A percentile compares a stretch with the other conserved stretches of the same genome.
Conservation (phyloP, 192 early-diverging fungal genomes). For the Umbelopsis isabellina region DNA sequence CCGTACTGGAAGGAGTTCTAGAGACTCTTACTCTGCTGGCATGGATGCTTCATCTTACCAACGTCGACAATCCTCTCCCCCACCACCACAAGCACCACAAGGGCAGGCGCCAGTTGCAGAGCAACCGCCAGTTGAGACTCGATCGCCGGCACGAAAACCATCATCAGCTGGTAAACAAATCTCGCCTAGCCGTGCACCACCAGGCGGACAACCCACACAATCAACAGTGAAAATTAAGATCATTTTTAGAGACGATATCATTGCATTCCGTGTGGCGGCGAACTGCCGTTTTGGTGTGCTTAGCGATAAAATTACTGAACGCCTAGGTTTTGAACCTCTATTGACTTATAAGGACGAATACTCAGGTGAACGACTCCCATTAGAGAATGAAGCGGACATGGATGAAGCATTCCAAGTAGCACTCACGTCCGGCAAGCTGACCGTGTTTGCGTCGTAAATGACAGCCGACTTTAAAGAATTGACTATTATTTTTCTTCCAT, state of each 20-base stretch:
- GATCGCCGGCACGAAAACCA: conserved; percentile 12
- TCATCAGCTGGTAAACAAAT: conserved; percentile 7
- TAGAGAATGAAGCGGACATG: conserved; percentile 45
- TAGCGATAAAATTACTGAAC: conserved; percentile 62
- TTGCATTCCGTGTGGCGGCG: conserved; percentile 70
- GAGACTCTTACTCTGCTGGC: conserved; percentile 5
- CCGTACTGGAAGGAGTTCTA: conserved; percentile 10
- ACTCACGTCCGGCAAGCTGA: conserved; percentile 47
- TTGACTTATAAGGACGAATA: conserved; percentile 46
- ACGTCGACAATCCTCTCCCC: neutral
- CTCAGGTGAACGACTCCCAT: conserved; percentile 20
- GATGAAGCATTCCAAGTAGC: conserved; percentile 46
- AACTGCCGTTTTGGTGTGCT: conserved; percentile 58
- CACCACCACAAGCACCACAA: neutral
- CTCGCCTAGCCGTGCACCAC: conserved; percentile 9
- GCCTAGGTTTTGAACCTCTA: conserved; percentile 48
- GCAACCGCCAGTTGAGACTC: neutral
- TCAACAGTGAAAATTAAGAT: conserved; percentile 73
- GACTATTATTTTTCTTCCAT: neutral
- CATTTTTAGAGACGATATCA: conserved; percentile 67
- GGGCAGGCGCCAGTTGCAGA: neutral
- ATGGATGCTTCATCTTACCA: conserved; percentile 4
- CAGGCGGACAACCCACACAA: conserved; percentile 12
- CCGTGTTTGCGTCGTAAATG: conserved; percentile 45
- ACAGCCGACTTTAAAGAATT: neutral